Evolutionary conservation across 1,139 yeast genomes (phyloP).

Genomic region (Zygosaccharomyces pseudobailii): DNA sequence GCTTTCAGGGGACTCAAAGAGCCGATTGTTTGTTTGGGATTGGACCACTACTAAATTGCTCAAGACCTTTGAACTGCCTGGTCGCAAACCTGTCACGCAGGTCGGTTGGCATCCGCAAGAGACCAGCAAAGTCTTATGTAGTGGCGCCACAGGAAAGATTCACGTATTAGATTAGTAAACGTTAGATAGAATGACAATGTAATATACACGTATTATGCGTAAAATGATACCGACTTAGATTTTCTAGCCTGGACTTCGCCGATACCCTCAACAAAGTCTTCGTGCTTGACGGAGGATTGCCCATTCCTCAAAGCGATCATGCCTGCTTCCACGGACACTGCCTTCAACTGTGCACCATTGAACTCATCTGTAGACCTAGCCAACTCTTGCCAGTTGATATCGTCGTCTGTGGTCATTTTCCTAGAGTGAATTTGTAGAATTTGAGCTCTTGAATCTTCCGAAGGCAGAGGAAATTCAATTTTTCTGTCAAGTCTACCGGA

Average conservation of each 20-base stretch:
- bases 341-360: conserved; percentile 97
- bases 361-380: conserved; percentile 98
- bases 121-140: conserved; percentile 59
- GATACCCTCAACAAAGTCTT: conserved; percentile 96
- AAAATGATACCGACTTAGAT: conserved; percentile 89
- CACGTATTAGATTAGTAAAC: conserved; percentile 52
- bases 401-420: conserved; percentile 90
- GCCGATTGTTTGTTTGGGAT: conserved; percentile 72
- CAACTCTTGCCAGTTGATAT: conserved; percentile 95
- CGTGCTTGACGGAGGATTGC: conserved; percentile 86
- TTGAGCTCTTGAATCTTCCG: conserved; percentile 95
- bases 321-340: conserved; percentile 98
- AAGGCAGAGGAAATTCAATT: conserved; percentile 95
- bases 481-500: conserved; percentile 97
- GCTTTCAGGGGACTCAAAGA: conserved; percentile 73
- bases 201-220: conserved; percentile 50
- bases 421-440: conserved; percentile 95
- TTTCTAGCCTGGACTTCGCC: conserved; percentile 98
- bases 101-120: conserved; percentile 72
- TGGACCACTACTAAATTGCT: conserved; percentile 65
- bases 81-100: conserved; percentile 48
- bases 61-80: conserved; percentile 51
- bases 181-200: background rate
- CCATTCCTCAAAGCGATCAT: conserved; percentile 98
- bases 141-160: conserved; percentile 64